A percentile compares a stretch with the other conserved stretches of the same genome.
Conservation (phyloP, 2,329 filamentous ascomycete genomes). For the Colletotrichum horii region DNA sequence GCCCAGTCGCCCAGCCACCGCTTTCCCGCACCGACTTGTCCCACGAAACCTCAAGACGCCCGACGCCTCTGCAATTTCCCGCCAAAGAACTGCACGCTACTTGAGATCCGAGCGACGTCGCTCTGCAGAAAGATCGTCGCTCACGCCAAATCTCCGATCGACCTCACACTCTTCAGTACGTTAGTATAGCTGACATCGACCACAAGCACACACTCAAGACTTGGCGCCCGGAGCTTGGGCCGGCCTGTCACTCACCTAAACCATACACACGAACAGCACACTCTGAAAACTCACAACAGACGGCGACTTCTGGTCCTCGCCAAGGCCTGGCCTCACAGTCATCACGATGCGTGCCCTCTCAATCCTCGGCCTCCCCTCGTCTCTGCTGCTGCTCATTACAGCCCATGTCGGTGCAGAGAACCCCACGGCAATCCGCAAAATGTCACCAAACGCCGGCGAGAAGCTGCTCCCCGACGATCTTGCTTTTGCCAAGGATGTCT, state of each 20-base stretch:
- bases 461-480: conserved; percentile 77
- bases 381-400: conserved; percentile 51
- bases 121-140: neutral
- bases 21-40: conserved; percentile 8
- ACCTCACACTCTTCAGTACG: neutral
- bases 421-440: conserved; percentile 73
- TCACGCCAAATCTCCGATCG: neutral
- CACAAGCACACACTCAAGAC: neutral
- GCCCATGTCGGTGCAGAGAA: conserved; percentile 40
- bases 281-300: neutral
- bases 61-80: neutral
- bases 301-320: neutral
- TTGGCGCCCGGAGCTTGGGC: neutral
- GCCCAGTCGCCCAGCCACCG: conserved; percentile 17
- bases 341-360: conserved; percentile 43
- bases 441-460: conserved; percentile 71
- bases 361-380: conserved; percentile 44
- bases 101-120: neutral
- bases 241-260: neutral
- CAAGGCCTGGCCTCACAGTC: neutral
- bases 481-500: conserved; percentile 43
- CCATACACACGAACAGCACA: neutral
- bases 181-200: neutral
- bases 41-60: neutral
- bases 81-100: neutral